Evolutionary conservation across 2,329 filamentous ascomycete species (phyloP), one percentile per base, ranked within the genome.

Genomic region (Neonectria punicea): DNA sequence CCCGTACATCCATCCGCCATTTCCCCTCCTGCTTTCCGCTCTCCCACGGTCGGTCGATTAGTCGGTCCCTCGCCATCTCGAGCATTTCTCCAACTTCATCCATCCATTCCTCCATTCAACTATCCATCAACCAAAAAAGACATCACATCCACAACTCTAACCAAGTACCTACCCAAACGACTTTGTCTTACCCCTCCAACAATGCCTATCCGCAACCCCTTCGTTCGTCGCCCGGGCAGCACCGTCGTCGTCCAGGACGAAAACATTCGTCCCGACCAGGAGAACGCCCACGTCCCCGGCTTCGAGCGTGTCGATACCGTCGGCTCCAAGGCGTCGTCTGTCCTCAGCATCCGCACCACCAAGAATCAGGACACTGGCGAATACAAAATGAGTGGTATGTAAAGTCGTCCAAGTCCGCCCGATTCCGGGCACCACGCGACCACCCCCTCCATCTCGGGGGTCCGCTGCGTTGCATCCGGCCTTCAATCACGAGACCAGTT

Each of bases 311-410:
- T 89, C 66, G 87, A 90, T 71, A 90, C 86, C 1, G 82, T 88
- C 58, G 88, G 88, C 16, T 89, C 88, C 70, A 88, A 87, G 78
- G 83, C 86, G 14, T 88, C 89, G 20, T 88, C 88, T 39, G 83
- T 86, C 49, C 80, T 92, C 75, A 90, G 87, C 74, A 85, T 91
- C 60, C 85, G 85, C 70, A 84, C 83, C 70, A 84, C 83, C 73
- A 86, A 81, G 73, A 87, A 88, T 76, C 83, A 84, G 58, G 89
- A 92, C 70, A 90, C 85, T 39, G 89, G 88, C 69, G 91, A 93
- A 78, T 93, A 93, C 81, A 92, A 93, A 80, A 87, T 94, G 87
- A 93, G 91, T 80, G 91, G 92, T 93, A 87, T 75, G 89, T 80
- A 51, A 57, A 14, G 47, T 36, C 20, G 30, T 20, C 51, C 58